Conservation (phyloP, 164 flowering plant species). For the Magnolia changhungtana region DNA sequence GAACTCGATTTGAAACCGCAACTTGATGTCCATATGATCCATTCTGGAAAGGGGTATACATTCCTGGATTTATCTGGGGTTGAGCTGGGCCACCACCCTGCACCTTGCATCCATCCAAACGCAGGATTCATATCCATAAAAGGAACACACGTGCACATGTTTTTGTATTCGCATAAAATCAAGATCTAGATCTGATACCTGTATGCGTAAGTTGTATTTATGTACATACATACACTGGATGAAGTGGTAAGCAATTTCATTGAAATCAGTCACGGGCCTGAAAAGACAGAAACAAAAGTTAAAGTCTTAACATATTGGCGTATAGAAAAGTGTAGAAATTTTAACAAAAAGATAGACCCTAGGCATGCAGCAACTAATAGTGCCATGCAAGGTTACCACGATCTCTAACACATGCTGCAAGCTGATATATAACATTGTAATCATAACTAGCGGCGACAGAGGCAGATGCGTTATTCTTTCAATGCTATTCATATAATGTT, state of each 20-base stretch:
- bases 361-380: too few species aligned
- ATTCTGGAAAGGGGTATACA: slow-evolving; percentile 23
- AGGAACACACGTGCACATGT: too few species aligned
- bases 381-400: too few species aligned
- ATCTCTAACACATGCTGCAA: too few species aligned
- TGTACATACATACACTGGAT: slow-evolving; percentile 73
- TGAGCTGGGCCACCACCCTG: slow-evolving; percentile 29
- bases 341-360: too few species aligned
- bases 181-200: slow-evolving; percentile 29
- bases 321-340: background rate
- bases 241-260: slow-evolving; percentile 77
- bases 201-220: slow-evolving; percentile 40
- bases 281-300: slow-evolving; percentile 9
- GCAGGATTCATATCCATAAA: slow-evolving; percentile 4
- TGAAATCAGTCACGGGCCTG: slow-evolving; percentile 82
- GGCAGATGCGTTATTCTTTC: too few species aligned
- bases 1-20: slow-evolving; percentile 45
- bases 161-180: too few species aligned
- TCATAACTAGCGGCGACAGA: too few species aligned
- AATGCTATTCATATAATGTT: too few species aligned
- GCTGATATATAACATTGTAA: too few species aligned
- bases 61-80: slow-evolving; percentile 31
- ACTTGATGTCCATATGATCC: slow-evolving; percentile 35
- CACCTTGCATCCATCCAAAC: slow-evolving; percentile 19
- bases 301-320: background rate